A percentile compares a stretch with the other conserved stretches of the same genome.
These are phyloP conservation scores for Immersiella caudata DNA, from an alignment of 495 filamentous ascomycete genomes.

Conservation along the genomic window DNA sequence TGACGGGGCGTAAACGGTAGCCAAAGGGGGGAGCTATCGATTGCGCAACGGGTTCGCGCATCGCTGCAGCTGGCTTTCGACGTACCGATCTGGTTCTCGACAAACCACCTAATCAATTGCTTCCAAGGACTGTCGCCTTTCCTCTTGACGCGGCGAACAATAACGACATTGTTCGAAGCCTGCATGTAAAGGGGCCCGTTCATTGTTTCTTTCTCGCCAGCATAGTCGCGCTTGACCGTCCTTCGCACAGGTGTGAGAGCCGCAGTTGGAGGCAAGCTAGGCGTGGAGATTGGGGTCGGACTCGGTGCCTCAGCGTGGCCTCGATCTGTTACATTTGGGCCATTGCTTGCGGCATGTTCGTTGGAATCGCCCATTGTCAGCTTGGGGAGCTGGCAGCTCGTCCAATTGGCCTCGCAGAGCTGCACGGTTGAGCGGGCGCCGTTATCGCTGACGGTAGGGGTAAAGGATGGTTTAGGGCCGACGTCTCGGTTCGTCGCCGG, in stretches of 20 bases:
- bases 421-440: not conserved
- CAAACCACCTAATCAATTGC: slow-evolving; percentile 50
- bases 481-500: not conserved
- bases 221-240: slow-evolving; percentile 34
- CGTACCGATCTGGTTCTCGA: slow-evolving; percentile 59
- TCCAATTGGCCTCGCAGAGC: slow-evolving; percentile 13
- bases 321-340: slow-evolving; percentile 4
- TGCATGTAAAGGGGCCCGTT: slow-evolving; percentile 55
- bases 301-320: not conserved
- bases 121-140: slow-evolving; percentile 50
- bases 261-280: slow-evolving; percentile 6
- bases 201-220: slow-evolving; percentile 42
- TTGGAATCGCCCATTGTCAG: slow-evolving; percentile 20
- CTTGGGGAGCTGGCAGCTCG: slow-evolving; percentile 5
- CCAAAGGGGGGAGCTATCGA: not conserved
- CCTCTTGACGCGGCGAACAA: slow-evolving; percentile 50
- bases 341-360: slow-evolving; percentile 11
- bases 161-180: slow-evolving; percentile 47
- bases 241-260: slow-evolving; percentile 21
- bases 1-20: not conserved
- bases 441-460: slow-evolving; percentile 15
- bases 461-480: not conserved
- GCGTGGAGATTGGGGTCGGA: slow-evolving; percentile 2
- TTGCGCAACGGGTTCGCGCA: not conserved
- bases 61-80: slow-evolving; percentile 10